Conservation (phyloP, 1,284 basidiomycete species). For the Ganoderma meredithae region DNA sequence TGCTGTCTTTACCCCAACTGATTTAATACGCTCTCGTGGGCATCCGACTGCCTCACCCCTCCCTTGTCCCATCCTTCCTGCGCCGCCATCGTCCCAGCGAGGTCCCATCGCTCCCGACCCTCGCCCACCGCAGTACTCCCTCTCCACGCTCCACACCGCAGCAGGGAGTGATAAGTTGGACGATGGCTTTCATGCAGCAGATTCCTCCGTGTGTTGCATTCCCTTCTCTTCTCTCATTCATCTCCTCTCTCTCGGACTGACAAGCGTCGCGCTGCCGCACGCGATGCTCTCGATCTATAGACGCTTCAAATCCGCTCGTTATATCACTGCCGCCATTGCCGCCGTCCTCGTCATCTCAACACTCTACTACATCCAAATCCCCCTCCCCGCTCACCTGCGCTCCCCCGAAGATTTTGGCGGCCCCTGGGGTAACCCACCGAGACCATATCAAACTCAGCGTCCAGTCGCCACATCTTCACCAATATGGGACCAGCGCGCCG, state of each 20-base stretch:
- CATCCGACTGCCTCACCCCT: slow-evolving; percentile 7
- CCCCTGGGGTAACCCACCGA: slow-evolving; percentile 15
- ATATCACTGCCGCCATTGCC: slow-evolving; percentile 36
- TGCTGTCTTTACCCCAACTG: not conserved
- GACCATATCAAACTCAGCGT: slow-evolving; percentile 4
- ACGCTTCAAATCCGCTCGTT: slow-evolving; percentile 39
- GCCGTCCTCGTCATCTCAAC: slow-evolving; percentile 34
- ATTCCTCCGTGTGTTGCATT: slow-evolving; percentile 24
- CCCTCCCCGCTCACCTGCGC: slow-evolving; percentile 27
- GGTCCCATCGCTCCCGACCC: slow-evolving; percentile 13
- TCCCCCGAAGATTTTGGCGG: slow-evolving; percentile 15
- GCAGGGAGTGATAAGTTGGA: slow-evolving; percentile 8
- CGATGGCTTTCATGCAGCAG: slow-evolving; percentile 18
- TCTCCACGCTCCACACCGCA: slow-evolving; percentile 19
- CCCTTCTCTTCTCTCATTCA: too few relatives aligned
- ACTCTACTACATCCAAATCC: slow-evolving; percentile 34
- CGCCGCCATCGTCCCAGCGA: slow-evolving; percentile 4
- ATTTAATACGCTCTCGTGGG: slow-evolving; percentile 1
- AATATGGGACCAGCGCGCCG: slow-evolving; percentile 62
- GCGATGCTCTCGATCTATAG: slow-evolving; percentile 21
- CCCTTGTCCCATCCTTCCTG: not conserved
- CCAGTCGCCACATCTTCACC: slow-evolving; percentile 9
- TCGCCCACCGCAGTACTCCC: slow-evolving; percentile 17
- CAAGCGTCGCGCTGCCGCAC: not conserved
- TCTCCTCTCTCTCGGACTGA: slow-evolving; percentile 17